Evolutionary conservation across 1,284 basidiomycete genomes (phyloP).

Genomic region (Puccinia polysora): DNA sequence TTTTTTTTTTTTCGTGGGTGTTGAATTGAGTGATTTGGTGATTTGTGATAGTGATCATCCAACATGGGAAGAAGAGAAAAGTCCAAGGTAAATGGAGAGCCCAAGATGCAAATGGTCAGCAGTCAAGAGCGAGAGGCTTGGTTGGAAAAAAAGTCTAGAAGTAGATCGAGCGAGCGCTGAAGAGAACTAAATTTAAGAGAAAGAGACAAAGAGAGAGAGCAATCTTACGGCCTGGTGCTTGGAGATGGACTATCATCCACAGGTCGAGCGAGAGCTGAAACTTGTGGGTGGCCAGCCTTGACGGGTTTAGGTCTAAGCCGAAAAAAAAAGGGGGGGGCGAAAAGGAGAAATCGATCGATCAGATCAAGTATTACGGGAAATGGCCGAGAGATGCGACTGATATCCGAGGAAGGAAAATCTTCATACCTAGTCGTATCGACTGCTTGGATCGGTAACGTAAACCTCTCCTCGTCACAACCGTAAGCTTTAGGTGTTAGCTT

Average conservation of each 20-base stretch:
- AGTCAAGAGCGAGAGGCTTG: no score
- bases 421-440: conserved; percentile 32
- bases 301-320: conserved; percentile 16
- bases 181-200: not conserved
- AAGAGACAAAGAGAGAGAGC: not conserved
- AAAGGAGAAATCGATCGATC: not conserved
- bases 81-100: no score
- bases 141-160: no score
- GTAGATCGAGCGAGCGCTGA: no score
- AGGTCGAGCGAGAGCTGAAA: not conserved
- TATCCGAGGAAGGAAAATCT: not conserved
- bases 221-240: conserved; percentile 16
- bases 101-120: no score
- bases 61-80: no score
- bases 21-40: no score
- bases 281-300: not conserved
- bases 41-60: no score
- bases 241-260: conserved; percentile 22
- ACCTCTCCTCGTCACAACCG: conserved; percentile 92
- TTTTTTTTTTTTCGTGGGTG: no score
- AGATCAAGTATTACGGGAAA: not conserved
- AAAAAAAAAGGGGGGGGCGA: not conserved
- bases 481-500: conserved; percentile 97
- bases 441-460: conserved; percentile 19
- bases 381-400: not conserved